Evolutionary conservation across 495 filamentous ascomycete species (phyloP).

Genomic region (Penicillium ochrochloron): DNA sequence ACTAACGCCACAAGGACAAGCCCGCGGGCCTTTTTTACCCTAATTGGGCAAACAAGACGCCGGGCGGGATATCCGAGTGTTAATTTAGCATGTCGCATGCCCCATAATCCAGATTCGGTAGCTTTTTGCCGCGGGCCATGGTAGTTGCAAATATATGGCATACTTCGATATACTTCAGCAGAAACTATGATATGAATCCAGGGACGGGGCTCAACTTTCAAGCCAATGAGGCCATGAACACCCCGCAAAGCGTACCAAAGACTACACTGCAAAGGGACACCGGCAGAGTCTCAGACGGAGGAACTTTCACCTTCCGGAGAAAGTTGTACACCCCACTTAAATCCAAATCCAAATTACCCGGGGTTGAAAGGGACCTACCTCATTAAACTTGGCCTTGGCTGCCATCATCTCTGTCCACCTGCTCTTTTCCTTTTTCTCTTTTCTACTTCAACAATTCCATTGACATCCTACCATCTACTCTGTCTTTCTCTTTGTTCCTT

Average conservation of each 20-base stretch:
- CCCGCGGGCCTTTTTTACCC: neutral
- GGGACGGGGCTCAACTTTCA: slow-evolving; percentile 1
- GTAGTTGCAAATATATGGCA: too few species aligned
- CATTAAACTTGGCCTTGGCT: slow-evolving; percentile 11
- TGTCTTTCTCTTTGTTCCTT: neutral
- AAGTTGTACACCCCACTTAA: slow-evolving; percentile 17
- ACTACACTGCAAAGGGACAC: slow-evolving; percentile 26
- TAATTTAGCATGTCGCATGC: neutral
- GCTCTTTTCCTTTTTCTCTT: slow-evolving; percentile 11
- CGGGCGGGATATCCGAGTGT: neutral
- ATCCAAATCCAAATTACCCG: slow-evolving; percentile 20
- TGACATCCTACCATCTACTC: slow-evolving; percentile 7
- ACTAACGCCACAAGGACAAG: neutral
- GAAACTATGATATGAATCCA: slow-evolving; percentile 4
- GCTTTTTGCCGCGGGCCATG: too few species aligned
- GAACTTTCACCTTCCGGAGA: slow-evolving; percentile 7
- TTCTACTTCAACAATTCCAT: slow-evolving; percentile 8
- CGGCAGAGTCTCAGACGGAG: slow-evolving; percentile 16
- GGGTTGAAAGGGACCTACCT: slow-evolving; percentile 2
- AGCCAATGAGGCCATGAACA: too few species aligned
- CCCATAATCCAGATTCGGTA: too few species aligned
- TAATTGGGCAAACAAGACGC: neutral
- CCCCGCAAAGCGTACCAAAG: slow-evolving; percentile 11
- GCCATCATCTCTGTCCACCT: slow-evolving; percentile 15
- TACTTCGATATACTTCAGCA: neutral